Percentiles rank a stretch among this genome's conserved stretches.
Conservation (phyloP, 768 basidiomycete genomes). For the Vararia minispora region DNA sequence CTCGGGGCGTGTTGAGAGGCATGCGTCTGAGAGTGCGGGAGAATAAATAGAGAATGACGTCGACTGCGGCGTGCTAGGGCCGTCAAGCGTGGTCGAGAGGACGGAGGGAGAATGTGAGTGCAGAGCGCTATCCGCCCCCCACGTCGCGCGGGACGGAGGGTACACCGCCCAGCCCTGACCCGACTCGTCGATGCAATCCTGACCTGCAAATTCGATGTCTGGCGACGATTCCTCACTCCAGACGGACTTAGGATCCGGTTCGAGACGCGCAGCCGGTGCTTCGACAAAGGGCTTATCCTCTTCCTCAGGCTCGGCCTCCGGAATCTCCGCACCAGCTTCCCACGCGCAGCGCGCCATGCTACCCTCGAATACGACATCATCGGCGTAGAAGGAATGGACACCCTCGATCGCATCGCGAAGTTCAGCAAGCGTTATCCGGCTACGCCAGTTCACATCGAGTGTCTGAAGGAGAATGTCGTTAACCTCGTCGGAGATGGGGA, state of each 20-base stretch:
- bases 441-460: constrained; percentile 25
- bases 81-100: constrained; percentile 11
- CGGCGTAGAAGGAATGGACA: constrained; percentile 57
- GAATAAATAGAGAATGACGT: constrained; percentile 15
- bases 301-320: constrained; percentile 27
- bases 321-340: constrained; percentile 58
- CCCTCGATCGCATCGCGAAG: constrained; percentile 46
- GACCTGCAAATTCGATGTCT: constrained; percentile 13
- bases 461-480: constrained; percentile 22
- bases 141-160: constrained; percentile 9
- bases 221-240: constrained; percentile 43
- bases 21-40: constrained; percentile 12
- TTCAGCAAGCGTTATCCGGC: constrained; percentile 27
- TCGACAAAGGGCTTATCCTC: constrained; percentile 41
- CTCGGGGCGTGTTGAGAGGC: constrained; percentile 5
- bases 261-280: no score
- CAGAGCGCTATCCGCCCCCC: constrained; percentile 11
- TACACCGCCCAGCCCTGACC: constrained; percentile 12
- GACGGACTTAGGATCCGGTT: constrained; percentile 36
- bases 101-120: constrained; percentile 7
- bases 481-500: constrained; percentile 26
- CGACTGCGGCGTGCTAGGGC: constrained; percentile 12
- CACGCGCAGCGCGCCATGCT: constrained; percentile 71
- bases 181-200: constrained; percentile 4
- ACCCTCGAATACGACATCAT: constrained; percentile 69